Conservation (phyloP, 1,284 basidiomycete genomes). For the Rhodotorula mucilaginosa region DNA sequence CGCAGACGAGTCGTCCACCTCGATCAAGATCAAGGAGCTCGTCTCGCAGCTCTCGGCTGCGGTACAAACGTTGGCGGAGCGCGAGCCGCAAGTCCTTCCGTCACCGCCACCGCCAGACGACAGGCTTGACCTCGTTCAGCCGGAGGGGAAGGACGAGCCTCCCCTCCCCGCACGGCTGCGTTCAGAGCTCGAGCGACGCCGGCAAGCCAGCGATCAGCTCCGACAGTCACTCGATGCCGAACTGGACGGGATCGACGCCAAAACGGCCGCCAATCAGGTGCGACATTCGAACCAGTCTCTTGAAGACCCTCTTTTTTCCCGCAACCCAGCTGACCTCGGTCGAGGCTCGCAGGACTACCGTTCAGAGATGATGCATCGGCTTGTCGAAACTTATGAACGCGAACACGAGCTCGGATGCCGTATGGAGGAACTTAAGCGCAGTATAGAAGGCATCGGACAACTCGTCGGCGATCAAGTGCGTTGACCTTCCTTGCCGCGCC, state of each 20-base stretch:
- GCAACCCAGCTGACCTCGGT: neutral
- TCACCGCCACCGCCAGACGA: neutral
- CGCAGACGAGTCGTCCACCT: neutral
- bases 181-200: constrained; percentile 1
- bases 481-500: neutral
- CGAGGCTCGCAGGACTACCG: constrained; percentile 15
- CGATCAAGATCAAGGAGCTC: constrained; percentile 13
- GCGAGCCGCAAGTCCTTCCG: neutral
- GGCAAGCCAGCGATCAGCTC: constrained; percentile 44
- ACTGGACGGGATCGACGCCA: constrained; percentile 57
- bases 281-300: neutral
- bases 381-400: constrained; percentile 30
- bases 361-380: constrained; percentile 16
- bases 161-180: neutral
- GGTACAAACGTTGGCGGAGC: constrained; percentile 18
- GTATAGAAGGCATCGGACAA: constrained; percentile 34
- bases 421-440: constrained; percentile 36
- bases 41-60: constrained; percentile 26
- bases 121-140: neutral
- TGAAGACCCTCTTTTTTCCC: neutral
- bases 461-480: constrained; percentile 35
- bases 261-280: neutral
- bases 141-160: neutral
- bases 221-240: constrained; percentile 63
- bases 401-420: constrained; percentile 31